Evolutionary conservation across 345 rosid species (phyloP), one percentile per base, ranked within the genome.

Genomic region (Firmiana major): DNA sequence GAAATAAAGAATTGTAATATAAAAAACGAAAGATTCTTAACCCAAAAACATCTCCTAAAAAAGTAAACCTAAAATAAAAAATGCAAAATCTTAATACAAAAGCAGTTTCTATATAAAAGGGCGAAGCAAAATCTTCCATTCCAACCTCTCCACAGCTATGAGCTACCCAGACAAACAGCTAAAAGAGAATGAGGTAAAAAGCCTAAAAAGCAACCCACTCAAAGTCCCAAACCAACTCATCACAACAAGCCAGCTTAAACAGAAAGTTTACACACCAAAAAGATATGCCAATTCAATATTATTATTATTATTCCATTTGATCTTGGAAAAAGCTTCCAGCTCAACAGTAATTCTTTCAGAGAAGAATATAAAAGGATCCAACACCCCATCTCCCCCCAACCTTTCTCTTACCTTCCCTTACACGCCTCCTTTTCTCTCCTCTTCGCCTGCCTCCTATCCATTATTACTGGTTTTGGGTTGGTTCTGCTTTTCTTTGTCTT

Each of bases 371-470:
- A 67, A 76, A 67, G 43, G 28, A 67, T 55, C 57, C 79, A 58
- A 55, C 74, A 26, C 71, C 16, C 51, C 48, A 24, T 11, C 0
- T 19, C 45, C 26, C 26, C 19, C 3, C 45, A 71, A n/a, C 59
- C 67, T 36, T 38, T n/a, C 73, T 55, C 64, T 42, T 66, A 11
- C 80, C 75, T 77, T 77, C 80, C 75, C 13, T 45, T 51, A 13
- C 68, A 77, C 80, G 80, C 46, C 48, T 77, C 38, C 63, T 24
- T 16, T 31, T 66, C 26, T 22, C 12, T 16, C 15, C 1, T 8
- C 7, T 55, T 24, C 3, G 7, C 6, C 28, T 51, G 13, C 6
- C 45, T 51, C 6, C 15, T 3, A 67, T 7, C 15, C 21, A 1
- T 45, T 16, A 7, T 21, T 72, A 11, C 40, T 4, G 36, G 19